A percentile compares a stretch with the other conserved stretches of the same genome.
phyloP scores from a whole-genome alignment of 2,329 filamentous ascomycete species.

The Rhexocercosporidium sp. region DNA sequence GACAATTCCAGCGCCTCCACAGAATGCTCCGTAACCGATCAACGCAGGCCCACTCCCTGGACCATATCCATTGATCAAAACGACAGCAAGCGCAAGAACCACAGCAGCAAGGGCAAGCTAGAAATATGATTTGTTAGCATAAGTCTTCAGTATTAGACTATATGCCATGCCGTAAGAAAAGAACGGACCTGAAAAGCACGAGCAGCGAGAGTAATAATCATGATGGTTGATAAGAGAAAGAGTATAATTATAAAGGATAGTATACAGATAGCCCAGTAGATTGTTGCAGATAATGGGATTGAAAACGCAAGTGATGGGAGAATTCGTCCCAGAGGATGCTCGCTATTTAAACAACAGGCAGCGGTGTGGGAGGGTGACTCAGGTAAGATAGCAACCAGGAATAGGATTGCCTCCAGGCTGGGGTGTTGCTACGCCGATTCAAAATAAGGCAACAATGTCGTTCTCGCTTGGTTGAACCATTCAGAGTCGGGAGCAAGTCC shows the following conservation, averaged over 20 bases:
- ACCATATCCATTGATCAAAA: conserved; percentile 34
- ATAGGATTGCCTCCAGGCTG: conserved; percentile 24
- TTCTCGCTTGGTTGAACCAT: not conserved
- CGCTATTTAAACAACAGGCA: conserved; percentile 12
- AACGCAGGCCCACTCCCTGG: conserved; percentile 30
- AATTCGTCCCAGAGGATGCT: not conserved
- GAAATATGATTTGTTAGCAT: not conserved
- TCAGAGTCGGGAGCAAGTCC: not conserved
- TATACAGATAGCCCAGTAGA: not conserved
- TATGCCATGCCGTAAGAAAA: not conserved
- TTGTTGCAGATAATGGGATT: not conserved
- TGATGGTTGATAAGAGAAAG: conserved; percentile 15
- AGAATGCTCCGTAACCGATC: conserved; percentile 36
- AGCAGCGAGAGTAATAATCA: conserved; percentile 35
- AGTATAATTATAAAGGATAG: not conserved
- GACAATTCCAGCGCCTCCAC: conserved; percentile 33
- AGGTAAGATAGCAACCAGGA: conserved; percentile 6
- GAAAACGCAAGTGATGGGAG: not conserved
- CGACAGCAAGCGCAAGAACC: conserved; percentile 34
- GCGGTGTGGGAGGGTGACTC: conserved; percentile 18
- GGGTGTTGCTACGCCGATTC: conserved; percentile 13
- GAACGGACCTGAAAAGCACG: conserved; percentile 21
- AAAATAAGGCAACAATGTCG: conserved; percentile 8
- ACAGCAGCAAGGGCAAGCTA: conserved; percentile 35
- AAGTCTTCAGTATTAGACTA: not conserved